Percentiles rank a stretch among this genome's conserved stretches.
phyloP scores from a whole-genome alignment of 441 rosid genomes.

The Arabidopsis hybrid region DNA sequence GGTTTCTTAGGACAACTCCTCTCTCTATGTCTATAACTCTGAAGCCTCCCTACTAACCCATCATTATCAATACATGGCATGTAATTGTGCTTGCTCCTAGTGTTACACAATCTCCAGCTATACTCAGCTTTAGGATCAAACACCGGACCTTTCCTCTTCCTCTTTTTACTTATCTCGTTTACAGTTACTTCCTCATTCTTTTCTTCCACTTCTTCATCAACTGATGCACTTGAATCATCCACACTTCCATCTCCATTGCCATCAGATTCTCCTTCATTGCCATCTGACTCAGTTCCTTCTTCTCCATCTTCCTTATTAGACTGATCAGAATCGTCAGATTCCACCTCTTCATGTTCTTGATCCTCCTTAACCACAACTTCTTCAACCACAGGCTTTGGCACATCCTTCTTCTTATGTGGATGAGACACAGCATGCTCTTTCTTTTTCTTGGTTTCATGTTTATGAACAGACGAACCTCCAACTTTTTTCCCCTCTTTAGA shows the following conservation, averaged over 20 bases:
- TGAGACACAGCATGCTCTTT: slow-evolving; percentile 48
- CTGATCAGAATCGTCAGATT: slow-evolving; percentile 54
- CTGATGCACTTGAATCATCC: slow-evolving; percentile 39
- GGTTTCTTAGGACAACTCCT: slow-evolving; percentile 86
- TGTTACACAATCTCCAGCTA: slow-evolving; percentile 84
- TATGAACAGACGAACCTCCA: slow-evolving; percentile 51
- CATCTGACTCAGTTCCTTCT: slow-evolving; percentile 50
- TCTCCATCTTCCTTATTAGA: slow-evolving; percentile 53
- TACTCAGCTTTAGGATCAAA: slow-evolving; percentile 87
- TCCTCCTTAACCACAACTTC: slow-evolving; percentile 49
- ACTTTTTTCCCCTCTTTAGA: slow-evolving; percentile 50
- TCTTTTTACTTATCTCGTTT: slow-evolving; percentile 53
- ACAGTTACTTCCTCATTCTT: slow-evolving; percentile 53
- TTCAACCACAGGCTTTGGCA: slow-evolving; percentile 43
- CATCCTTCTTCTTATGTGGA: slow-evolving; percentile 50
- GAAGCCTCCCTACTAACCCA: slow-evolving; percentile 64
- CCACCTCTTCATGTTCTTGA: slow-evolving; percentile 41
- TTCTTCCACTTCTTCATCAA: slow-evolving; percentile 62
- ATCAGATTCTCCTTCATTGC: slow-evolving; percentile 62
- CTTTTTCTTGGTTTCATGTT: slow-evolving; percentile 58
- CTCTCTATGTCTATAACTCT: slow-evolving; percentile 81
- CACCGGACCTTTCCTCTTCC: slow-evolving; percentile 81
- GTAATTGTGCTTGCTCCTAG: slow-evolving; percentile 93
- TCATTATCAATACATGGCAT: slow-evolving; percentile 96
- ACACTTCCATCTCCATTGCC: slow-evolving; percentile 50